Evolutionary conservation across 768 basidiomycete species (phyloP).

Genomic region (Panus rudis): DNA sequence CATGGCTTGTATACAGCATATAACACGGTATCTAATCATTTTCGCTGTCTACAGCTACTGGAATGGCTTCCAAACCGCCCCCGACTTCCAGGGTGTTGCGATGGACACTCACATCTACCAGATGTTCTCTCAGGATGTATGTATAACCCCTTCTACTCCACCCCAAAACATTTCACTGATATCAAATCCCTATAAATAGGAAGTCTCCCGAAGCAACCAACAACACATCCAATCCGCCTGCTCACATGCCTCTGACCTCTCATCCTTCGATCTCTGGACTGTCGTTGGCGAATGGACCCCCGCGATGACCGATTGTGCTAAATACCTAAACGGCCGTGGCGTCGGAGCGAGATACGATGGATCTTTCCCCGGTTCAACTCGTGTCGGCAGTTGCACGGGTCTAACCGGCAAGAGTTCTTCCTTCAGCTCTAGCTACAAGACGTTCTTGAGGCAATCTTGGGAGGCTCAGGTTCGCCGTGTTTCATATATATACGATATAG

Average conservation of each 20-base stretch:
- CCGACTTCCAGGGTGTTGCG: constrained; percentile 54
- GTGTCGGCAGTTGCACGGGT: constrained; percentile 67
- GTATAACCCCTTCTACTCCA: constrained; percentile 14
- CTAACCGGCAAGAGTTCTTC: constrained; percentile 66
- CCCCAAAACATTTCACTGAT: not conserved
- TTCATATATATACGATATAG: constrained; percentile 10
- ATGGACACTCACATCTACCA: constrained; percentile 81
- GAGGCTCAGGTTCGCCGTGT: constrained; percentile 66
- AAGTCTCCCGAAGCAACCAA: constrained; percentile 36
- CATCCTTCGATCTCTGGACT: constrained; percentile 62
- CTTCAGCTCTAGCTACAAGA: constrained; percentile 76
- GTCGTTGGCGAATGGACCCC: constrained; percentile 88
- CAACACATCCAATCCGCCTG: constrained; percentile 64
- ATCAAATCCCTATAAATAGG: constrained; percentile 24
- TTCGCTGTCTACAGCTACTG: constrained; percentile 41
- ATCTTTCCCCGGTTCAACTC: constrained; percentile 51
- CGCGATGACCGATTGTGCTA: constrained; percentile 70
- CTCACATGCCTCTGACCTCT: constrained; percentile 34
- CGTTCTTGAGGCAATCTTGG: constrained; percentile 74
- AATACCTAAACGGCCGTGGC: constrained; percentile 80
- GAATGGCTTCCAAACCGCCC: constrained; percentile 51
- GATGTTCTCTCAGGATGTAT: constrained; percentile 55
- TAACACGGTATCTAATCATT: not conserved
- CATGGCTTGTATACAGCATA: not conserved
- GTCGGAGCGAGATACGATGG: constrained; percentile 58